Percentiles rank a stretch among this genome's conserved stretches.
phyloP scores from a whole-genome alignment of 1,139 yeast species.

The Kurtzmaniella quercitrusa region DNA sequence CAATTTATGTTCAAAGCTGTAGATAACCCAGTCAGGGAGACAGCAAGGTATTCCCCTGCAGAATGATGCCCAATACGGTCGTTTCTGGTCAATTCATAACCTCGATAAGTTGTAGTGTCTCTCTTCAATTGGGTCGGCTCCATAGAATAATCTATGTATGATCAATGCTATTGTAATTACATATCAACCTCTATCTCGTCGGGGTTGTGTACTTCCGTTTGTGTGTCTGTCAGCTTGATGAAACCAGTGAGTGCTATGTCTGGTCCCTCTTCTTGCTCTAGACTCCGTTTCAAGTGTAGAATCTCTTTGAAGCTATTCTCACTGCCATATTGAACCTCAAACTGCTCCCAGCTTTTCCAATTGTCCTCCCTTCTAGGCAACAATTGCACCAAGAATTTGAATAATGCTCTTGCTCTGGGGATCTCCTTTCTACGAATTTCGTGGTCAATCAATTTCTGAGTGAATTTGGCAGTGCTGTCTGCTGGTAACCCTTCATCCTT shows the following conservation, averaged over 20 bases:
- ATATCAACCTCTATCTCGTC: conserved; percentile 67
- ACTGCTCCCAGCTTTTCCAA: conserved; percentile 69
- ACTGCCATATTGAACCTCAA: conserved; percentile 68
- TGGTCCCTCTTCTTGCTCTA: conserved; percentile 24
- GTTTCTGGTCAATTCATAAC: conserved; percentile 13
- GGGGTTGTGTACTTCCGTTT: conserved; percentile 35
- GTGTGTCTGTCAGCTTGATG: conserved; percentile 31
- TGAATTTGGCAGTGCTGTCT: conserved; percentile 27
- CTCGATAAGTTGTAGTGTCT: conserved; percentile 14
- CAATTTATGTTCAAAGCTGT: conserved; percentile 6
- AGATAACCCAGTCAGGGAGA: not conserved
- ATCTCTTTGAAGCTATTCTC: conserved; percentile 72
- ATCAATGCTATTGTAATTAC: conserved; percentile 21
- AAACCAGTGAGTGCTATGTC: conserved; percentile 51
- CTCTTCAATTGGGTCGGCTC: conserved; percentile 20
- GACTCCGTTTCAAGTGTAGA: conserved; percentile 59
- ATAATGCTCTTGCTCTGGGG: conserved; percentile 58
- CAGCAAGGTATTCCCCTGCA: not conserved
- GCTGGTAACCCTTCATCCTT: conserved; percentile 19
- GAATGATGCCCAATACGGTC: conserved; percentile 11
- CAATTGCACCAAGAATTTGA: conserved; percentile 31
- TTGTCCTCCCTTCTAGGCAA: conserved; percentile 19
- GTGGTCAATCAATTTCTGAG: conserved; percentile 38
- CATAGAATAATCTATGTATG: conserved; percentile 22
- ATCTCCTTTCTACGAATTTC: conserved; percentile 48